A percentile compares a stretch with the other conserved stretches of the same genome.
Conservation (phyloP, 2,329 filamentous ascomycete species). For the Fusarium mundagurra region DNA sequence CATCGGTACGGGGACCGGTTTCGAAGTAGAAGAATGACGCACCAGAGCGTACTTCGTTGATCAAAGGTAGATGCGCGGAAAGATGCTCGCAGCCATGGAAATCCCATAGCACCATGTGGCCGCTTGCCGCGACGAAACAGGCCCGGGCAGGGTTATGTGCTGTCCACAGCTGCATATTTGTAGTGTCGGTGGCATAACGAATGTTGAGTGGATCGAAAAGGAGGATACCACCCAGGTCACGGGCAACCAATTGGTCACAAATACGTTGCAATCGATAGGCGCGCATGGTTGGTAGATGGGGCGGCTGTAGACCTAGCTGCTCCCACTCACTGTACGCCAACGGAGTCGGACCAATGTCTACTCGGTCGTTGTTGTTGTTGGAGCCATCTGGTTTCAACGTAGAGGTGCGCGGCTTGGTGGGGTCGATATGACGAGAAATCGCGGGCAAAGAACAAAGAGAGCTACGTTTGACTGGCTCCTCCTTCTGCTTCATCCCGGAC, state of each 20-base stretch:
- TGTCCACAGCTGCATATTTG: neutral
- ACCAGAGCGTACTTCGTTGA: neutral
- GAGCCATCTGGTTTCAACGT: neutral
- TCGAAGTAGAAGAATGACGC: neutral
- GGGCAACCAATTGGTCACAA: neutral
- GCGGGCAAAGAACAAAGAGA: neutral
- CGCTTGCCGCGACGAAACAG: neutral
- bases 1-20: neutral
- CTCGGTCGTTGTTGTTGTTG: neutral
- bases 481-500: neutral
- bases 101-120: neutral
- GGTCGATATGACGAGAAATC: neutral
- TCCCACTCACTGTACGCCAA: neutral
- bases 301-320: neutral
- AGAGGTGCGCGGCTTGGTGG: neutral
- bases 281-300: neutral
- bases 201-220: neutral
- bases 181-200: neutral
- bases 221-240: neutral
- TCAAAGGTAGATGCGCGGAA: neutral
- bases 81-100: neutral
- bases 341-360: neutral
- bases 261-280: neutral
- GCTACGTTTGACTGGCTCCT: fast-evolving
- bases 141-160: neutral